Conservation (phyloP, 768 basidiomycete genomes). For the Naganishia vaughanmartiniae region DNA sequence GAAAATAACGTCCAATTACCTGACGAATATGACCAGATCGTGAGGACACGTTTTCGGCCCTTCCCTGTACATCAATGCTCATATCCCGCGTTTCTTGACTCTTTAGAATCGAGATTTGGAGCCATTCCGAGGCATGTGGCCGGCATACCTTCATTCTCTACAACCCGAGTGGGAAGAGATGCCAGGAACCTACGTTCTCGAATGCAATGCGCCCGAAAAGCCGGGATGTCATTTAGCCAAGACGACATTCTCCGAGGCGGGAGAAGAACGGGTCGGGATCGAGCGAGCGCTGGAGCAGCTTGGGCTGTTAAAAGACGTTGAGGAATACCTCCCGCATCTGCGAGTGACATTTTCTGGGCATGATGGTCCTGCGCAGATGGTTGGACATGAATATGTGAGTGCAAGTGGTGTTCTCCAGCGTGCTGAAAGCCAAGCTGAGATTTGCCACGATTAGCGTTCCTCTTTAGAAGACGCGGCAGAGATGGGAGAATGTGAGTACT, state of each 20-base stretch:
- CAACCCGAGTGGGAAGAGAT: slow-evolving; percentile 31
- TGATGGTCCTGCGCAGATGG: slow-evolving; percentile 48
- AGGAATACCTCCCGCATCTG: slow-evolving; percentile 38
- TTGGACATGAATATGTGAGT: slow-evolving; percentile 49
- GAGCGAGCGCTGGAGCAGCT: slow-evolving; percentile 44
- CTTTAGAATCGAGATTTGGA: slow-evolving; percentile 43
- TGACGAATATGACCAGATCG: slow-evolving; percentile 52
- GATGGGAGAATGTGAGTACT: slow-evolving; percentile 43
- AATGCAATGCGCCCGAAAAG: slow-evolving; percentile 35
- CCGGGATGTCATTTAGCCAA: slow-evolving; percentile 22
- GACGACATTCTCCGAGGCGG: slow-evolving; percentile 35
- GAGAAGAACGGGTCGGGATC: slow-evolving; percentile 36
- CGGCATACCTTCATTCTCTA: slow-evolving; percentile 34
- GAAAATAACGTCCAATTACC: slow-evolving; percentile 40
- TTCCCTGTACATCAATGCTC: neutral
- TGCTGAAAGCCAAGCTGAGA: neutral
- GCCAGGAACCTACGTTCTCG: slow-evolving; percentile 44
- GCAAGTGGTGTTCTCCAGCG: neutral
- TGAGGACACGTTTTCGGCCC: slow-evolving; percentile 32
- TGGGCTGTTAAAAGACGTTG: slow-evolving; percentile 39
- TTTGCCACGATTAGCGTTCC: slow-evolving; percentile 34
- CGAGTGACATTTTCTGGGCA: slow-evolving; percentile 45
- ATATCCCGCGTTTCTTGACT: neutral
- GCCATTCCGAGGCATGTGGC: slow-evolving; percentile 44
- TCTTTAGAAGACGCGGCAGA: slow-evolving; percentile 44